A percentile compares a stretch with the other conserved stretches of the same genome.
These are phyloP conservation scores for Setaria italica DNA, from an alignment of 202 grass and related monocot genomes.

Conservation along the genomic window DNA sequence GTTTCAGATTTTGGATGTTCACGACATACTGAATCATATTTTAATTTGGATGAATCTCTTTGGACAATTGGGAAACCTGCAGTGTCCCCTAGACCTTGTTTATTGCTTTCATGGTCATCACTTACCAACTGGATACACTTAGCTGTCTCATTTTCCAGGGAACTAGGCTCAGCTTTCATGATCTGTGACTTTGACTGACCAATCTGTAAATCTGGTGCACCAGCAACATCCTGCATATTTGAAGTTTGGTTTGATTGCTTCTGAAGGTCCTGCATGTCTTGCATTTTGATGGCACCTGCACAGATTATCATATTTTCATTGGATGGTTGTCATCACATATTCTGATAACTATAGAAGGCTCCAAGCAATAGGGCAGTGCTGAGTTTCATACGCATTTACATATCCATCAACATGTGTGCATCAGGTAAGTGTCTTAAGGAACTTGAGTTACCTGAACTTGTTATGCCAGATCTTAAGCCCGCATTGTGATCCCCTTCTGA, in stretches of 20 bases:
- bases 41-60: constrained; percentile 46
- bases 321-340: constrained; percentile 44
- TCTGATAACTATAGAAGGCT: constrained; percentile 56
- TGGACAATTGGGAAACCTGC: constrained; percentile 32
- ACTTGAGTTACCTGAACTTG: constrained; percentile 48
- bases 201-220: constrained; percentile 48
- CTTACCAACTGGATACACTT: constrained; percentile 45
- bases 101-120: constrained; percentile 48
- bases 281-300: constrained; percentile 47
- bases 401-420: constrained; percentile 24
- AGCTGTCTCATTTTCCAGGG: constrained; percentile 34
- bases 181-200: constrained; percentile 42
- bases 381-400: constrained; percentile 24
- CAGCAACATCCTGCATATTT: constrained; percentile 42
- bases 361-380: constrained; percentile 44
- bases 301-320: constrained; percentile 36
- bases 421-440: constrained; percentile 2
- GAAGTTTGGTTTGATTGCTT: constrained; percentile 51
- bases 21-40: constrained; percentile 43
- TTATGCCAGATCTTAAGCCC: constrained; percentile 26
- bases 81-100: constrained; percentile 40
- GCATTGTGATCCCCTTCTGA: constrained; percentile 39
- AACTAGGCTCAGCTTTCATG: constrained; percentile 42
- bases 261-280: constrained; percentile 44
- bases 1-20: constrained; percentile 47